These are phyloP conservation scores for Avena atlantica DNA, from an alignment of 176 grass and related monocot species.

Conservation along the genomic window DNA sequence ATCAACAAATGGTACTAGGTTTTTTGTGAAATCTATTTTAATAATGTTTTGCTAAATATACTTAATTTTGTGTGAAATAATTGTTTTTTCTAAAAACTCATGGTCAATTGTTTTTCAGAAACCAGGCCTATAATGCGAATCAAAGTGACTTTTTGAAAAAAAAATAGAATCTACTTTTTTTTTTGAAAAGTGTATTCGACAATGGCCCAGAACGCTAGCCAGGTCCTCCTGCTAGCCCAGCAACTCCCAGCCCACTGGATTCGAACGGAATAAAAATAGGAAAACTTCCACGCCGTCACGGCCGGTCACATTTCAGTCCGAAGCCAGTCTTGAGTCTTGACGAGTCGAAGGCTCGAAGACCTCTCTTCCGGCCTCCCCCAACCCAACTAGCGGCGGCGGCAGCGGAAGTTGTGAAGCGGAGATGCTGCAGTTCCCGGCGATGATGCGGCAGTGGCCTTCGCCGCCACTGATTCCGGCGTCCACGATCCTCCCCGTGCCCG, in stretches of 20 bases:
- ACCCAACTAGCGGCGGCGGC: constrained; percentile 16
- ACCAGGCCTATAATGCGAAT: too few species aligned
- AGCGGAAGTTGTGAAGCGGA: not conserved
- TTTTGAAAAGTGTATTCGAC: not conserved
- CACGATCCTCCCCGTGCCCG: constrained; percentile 77
- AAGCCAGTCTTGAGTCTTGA: not conserved
- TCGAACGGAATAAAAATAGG: not conserved
- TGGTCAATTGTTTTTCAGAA: too few species aligned
- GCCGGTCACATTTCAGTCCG: not conserved
- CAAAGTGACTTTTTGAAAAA: too few species aligned
- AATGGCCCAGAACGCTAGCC: not conserved
- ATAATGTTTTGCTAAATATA: too few species aligned
- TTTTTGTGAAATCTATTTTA: too few species aligned
- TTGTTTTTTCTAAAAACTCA: too few species aligned
- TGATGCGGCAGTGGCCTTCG: constrained; percentile 91
- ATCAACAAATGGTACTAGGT: too few species aligned
- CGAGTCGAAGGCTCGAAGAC: not conserved
- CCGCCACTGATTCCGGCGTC: constrained; percentile 82
- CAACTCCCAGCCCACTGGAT: not conserved
- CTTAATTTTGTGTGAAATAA: too few species aligned
- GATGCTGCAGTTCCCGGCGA: constrained; percentile 93
- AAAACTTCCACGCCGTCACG: not conserved
- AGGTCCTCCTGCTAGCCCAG: not conserved
- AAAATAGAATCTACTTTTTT: not conserved
- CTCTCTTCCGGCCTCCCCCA: not conserved